Evolutionary conservation across 306 rosid species (phyloP).

Genomic region (Casuarina cunninghamiana): DNA sequence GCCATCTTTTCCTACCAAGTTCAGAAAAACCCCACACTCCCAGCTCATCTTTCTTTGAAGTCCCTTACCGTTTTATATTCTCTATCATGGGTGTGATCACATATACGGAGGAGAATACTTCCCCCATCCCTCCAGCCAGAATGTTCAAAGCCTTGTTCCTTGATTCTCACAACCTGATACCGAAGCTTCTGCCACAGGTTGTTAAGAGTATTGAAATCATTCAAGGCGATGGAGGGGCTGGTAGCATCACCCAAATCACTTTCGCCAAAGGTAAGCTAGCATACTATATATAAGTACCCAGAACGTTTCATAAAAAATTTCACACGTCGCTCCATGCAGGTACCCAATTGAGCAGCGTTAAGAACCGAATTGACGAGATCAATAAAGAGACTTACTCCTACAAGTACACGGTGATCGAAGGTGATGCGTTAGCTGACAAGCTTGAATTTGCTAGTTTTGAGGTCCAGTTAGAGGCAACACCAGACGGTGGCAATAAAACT

Average conservation of each 20-base stretch:
- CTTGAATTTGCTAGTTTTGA: conserved; percentile 30
- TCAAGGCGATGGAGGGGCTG: conserved; percentile 47
- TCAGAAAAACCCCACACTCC: background rate
- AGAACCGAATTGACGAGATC: conserved; percentile 31
- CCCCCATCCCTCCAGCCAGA: conserved; percentile 30
- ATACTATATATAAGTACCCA: background rate
- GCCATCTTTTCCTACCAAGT: background rate
- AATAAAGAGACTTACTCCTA: conserved; percentile 23
- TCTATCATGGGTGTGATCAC: conserved; percentile 8
- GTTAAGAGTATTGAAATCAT: conserved; percentile 26
- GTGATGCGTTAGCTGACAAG: conserved; percentile 36
- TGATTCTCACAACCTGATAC: conserved; percentile 32
- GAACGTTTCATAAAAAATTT: too few species aligned
- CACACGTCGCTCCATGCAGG: background rate
- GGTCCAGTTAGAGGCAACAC: conserved; percentile 38
- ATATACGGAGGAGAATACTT: conserved; percentile 7
- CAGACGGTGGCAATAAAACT: conserved; percentile 40
- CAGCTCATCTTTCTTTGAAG: background rate
- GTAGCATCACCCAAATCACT: conserved; percentile 47
- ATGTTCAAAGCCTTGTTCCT: conserved; percentile 46
- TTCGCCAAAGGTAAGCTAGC: conserved; percentile 35
- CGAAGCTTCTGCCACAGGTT: conserved; percentile 35
- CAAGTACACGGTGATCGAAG: conserved; percentile 28
- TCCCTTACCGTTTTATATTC: background rate
- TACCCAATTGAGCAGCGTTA: conserved; percentile 5